A percentile compares a stretch with the other conserved stretches of the same genome.
Conservation (phyloP, 1,284 basidiomycete genomes). For the Leccinum fuscescens region DNA sequence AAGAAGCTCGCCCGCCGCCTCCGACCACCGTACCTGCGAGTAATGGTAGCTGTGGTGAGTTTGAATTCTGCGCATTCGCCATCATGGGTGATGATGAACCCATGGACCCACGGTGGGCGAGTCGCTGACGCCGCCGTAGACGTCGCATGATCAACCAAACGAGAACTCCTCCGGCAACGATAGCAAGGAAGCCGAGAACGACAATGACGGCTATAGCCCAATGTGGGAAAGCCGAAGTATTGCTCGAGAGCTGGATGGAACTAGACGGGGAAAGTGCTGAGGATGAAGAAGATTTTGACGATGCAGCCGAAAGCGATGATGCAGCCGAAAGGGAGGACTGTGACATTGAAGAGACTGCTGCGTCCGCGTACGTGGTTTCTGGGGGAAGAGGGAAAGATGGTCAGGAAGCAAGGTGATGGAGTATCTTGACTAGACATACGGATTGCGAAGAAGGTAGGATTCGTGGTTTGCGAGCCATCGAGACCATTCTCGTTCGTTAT, state of each 20-base stretch:
- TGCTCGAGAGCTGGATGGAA: slow-evolving; percentile 45
- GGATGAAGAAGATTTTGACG: slow-evolving; percentile 31
- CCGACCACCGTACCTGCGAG: slow-evolving; percentile 39
- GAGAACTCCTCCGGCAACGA: slow-evolving; percentile 63
- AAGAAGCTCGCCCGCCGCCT: slow-evolving; percentile 30
- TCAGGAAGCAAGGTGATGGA: slow-evolving; percentile 15
- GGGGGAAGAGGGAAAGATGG: slow-evolving; percentile 4
- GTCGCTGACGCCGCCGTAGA: slow-evolving; percentile 49
- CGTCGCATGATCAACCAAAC: slow-evolving; percentile 70
- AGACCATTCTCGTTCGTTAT: slow-evolving; percentile 54
- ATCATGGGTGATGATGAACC: slow-evolving; percentile 81
- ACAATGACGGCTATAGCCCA: slow-evolving; percentile 90
- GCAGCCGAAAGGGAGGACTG: slow-evolving; percentile 42
- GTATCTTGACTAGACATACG: slow-evolving; percentile 51
- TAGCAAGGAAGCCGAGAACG: slow-evolving; percentile 76
- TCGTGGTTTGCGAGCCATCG: slow-evolving; percentile 55
- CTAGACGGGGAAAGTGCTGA: slow-evolving; percentile 34
- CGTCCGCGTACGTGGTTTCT: slow-evolving; percentile 75
- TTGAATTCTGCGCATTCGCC: slow-evolving; percentile 46
- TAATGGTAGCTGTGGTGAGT: slow-evolving; percentile 52
- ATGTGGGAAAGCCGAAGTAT: slow-evolving; percentile 57
- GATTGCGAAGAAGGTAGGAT: slow-evolving; percentile 70
- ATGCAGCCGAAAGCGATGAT: slow-evolving; percentile 29
- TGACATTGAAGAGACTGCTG: slow-evolving; percentile 53
- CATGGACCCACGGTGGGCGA: slow-evolving; percentile 68